These are phyloP conservation scores for Chimonanthus praecox DNA, from an alignment of 164 flowering plant species.

Conservation along the genomic window DNA sequence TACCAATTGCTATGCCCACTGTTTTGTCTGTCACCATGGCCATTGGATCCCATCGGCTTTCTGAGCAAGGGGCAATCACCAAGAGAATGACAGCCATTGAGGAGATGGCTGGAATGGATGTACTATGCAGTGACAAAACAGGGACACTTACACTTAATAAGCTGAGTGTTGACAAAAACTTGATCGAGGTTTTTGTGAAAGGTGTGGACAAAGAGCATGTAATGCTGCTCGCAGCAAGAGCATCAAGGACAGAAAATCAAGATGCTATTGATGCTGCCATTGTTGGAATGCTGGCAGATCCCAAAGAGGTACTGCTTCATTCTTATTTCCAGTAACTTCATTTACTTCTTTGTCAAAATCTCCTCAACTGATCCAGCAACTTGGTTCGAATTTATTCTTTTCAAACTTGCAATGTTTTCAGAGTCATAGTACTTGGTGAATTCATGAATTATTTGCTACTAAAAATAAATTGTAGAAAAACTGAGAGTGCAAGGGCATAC, in stretches of 20 bases:
- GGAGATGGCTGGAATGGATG: conserved; percentile 85
- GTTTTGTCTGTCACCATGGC: conserved; percentile 85
- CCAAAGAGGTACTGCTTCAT: conserved; percentile 27
- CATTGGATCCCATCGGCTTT: conserved; percentile 75
- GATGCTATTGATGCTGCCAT: conserved; percentile 44
- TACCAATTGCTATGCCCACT: conserved; percentile 84
- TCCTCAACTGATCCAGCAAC: too few species aligned
- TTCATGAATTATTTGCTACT: too few species aligned
- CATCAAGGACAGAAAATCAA: conserved; percentile 38
- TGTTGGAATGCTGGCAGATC: conserved; percentile 40
- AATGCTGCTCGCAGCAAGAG: conserved; percentile 33
- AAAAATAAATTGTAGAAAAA: too few species aligned
- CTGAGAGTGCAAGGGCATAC: too few species aligned
- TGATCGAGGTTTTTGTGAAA: conserved; percentile 33
- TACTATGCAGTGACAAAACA: conserved; percentile 40
- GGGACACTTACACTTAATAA: conserved; percentile 38
- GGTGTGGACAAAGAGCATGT: conserved; percentile 34
- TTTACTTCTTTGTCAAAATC: not conserved
- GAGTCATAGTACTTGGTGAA: too few species aligned
- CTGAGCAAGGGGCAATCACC: conserved; percentile 76
- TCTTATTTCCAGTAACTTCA: not conserved
- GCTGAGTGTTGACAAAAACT: conserved; percentile 32
- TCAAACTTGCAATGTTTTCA: not conserved
- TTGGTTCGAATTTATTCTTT: too few species aligned
- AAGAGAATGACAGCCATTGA: conserved; percentile 87